Percentiles rank a stretch among this genome's conserved stretches.
These are phyloP conservation scores for Flaveria bidentis DNA, from an alignment of 129 eudicot genomes.

Conservation along the genomic window DNA sequence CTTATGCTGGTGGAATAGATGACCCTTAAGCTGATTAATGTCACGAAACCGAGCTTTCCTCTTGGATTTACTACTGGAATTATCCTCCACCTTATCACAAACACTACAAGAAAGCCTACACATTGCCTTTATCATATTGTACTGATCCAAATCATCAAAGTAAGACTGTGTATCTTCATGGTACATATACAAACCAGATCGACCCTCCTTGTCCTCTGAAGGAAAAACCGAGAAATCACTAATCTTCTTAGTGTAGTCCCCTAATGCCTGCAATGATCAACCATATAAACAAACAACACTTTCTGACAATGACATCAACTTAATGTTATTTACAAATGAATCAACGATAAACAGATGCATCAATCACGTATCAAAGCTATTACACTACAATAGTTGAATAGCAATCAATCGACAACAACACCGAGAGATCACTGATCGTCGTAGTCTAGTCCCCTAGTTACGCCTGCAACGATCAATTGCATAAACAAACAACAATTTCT, in stretches of 20 bases:
- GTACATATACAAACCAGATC: conserved; percentile 72
- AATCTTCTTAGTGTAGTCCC: conserved; percentile 78
- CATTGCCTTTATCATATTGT: conserved; percentile 93
- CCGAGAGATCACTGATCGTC: too few species aligned
- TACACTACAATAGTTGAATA: conserved; percentile 1
- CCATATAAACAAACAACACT: background rate
- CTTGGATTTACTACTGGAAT: conserved; percentile 49
- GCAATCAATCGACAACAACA: background rate
- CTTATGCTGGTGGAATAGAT: conserved; percentile 75
- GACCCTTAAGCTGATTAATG: conserved; percentile 88
- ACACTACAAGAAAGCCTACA: conserved; percentile 92
- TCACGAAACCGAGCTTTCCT: conserved; percentile 72
- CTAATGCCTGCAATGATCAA: conserved; percentile 64
- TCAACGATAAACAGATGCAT: background rate
- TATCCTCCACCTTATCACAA: conserved; percentile 74
- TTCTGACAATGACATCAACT: background rate
- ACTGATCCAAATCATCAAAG: conserved; percentile 91
- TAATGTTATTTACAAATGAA: too few species aligned
- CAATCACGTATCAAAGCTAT: background rate
- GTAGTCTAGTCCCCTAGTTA: too few species aligned
- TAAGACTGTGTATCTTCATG: conserved; percentile 95
- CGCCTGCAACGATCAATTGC: too few species aligned
- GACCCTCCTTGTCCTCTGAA: conserved; percentile 64
- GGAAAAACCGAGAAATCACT: conserved; percentile 71
- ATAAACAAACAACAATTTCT: too few species aligned